Percentiles rank a stretch among this genome's conserved stretches.
phyloP scores from a whole-genome alignment of 1,139 yeast species.

The Spencermartinsiella ligniputridi region DNA sequence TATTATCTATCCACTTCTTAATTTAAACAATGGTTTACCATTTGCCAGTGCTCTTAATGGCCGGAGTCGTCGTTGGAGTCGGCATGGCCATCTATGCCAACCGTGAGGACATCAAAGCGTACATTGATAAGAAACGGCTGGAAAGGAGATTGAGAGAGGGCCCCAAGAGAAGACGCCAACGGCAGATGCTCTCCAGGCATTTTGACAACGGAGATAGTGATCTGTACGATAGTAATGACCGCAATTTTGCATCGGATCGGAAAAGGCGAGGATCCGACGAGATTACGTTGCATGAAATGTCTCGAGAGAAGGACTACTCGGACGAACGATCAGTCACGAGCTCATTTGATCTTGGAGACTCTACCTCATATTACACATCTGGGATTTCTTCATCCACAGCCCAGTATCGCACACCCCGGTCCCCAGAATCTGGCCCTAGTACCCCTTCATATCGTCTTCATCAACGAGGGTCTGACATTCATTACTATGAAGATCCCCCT shows the following conservation, averaged over 20 bases:
- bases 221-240: constrained; percentile 3
- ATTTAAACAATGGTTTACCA: not conserved
- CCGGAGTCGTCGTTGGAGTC: constrained; percentile 27
- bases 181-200: not conserved
- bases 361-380: constrained; percentile 16
- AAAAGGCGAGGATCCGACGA: constrained; percentile 4
- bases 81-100: constrained; percentile 25
- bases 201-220: constrained; percentile 5
- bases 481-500: not conserved
- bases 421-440: not conserved
- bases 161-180: constrained; percentile 7
- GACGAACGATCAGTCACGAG: constrained; percentile 5
- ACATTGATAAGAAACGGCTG: constrained; percentile 19
- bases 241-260: not conserved
- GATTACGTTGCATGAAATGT: constrained; percentile 5
- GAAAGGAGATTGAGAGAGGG: constrained; percentile 19
- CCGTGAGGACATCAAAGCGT: constrained; percentile 23
- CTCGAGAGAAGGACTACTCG: constrained; percentile 11
- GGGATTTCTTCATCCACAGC: not conserved
- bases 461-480: not conserved
- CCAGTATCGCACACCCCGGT: not conserved
- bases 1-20: too few relatives aligned
- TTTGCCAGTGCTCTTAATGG: constrained; percentile 21
- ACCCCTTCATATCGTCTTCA: not conserved
- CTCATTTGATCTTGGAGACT: not conserved